Conservation (phyloP, 2,329 filamentous ascomycete species). For the Leptographium galeiforme region DNA sequence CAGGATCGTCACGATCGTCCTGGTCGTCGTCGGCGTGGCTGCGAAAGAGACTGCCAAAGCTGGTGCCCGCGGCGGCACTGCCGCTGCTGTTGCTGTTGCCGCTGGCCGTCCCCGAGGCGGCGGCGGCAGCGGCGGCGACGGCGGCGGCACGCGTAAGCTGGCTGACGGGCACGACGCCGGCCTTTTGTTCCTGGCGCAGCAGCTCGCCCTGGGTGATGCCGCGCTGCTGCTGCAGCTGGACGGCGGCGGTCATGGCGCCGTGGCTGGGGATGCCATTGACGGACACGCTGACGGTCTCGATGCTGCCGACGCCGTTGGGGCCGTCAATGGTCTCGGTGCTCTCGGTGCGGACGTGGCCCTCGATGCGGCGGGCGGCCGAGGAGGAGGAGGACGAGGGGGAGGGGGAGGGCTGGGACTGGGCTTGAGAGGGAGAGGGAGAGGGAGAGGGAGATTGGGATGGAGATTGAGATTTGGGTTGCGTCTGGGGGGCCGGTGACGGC, state of each 20-base stretch:
- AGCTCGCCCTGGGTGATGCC: conserved; percentile 75
- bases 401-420: conserved; percentile 5
- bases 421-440: background rate
- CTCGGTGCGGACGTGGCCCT: conserved; percentile 55
- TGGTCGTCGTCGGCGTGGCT: conserved; percentile 2
- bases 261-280: conserved; percentile 54
- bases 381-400: conserved; percentile 7
- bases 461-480: too few species aligned
- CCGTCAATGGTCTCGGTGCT: conserved; percentile 71
- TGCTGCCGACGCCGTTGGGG: conserved; percentile 62
- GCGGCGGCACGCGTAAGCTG: conserved; percentile 37
- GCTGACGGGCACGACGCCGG: conserved; percentile 59
- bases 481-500: background rate
- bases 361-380: conserved; percentile 20
- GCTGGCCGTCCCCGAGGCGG: conserved; percentile 7
- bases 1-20: background rate
- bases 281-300: conserved; percentile 69
- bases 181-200: conserved; percentile 73
- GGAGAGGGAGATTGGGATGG: too few species aligned
- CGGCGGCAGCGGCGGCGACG: conserved; percentile 15
- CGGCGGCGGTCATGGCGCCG: conserved; percentile 18
- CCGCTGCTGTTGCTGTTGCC: conserved; percentile 6
- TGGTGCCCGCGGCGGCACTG: conserved; percentile 7
- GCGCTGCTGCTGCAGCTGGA: conserved; percentile 17
- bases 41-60: background rate